Evolutionary conservation across 78 protist genomes (phyloP), one percentile per base, ranked within the genome.

Genomic region (Dictyostelium discoideum): DNA sequence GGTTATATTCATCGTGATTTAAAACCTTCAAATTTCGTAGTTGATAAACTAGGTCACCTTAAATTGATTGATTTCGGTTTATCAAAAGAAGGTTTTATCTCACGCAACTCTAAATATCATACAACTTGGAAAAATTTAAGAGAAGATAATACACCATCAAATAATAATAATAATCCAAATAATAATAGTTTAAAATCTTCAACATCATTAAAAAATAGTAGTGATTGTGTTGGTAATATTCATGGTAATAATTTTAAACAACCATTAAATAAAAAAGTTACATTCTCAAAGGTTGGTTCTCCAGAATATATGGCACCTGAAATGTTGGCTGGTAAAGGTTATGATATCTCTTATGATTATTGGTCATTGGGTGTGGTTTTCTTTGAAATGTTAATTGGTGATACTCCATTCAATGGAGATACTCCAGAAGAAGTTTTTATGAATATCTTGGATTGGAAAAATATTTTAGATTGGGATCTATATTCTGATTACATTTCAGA

Each of bases 221-320:
- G 39, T 2, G 39, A n/a, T 26, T 26, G 37, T 69, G 77, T 69
- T 67, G 69, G 24, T 60, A 60, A 60, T 20, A 60, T 60, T 6
- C 69, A 77, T 37, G 24, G 29, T 40, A 32, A 40, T 10, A 37
- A 37, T 60, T 76, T 76, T 2, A 37, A 44, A 5, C 85, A 39
- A 46, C 85, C 54, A 46, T 22, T 48, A 16, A n/a, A 42, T 39
- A 81, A 50, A 29, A 84, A 84, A 22, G 54, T 84, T 20, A 72
- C 95, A 26, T 90, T 81, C 60, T 72, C 84, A 4, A 90, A 90
- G 44, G 97, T 96, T 67, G 98, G 98, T 13, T 96, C 98, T 13
- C 98, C 98, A 4, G 98, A 98, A 65, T 97, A 98, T 86, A 88
- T 98, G 97, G 98, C 98, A 42, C 99, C 99, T 2, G 99, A 98